phyloP scores from a whole-genome alignment of 1,284 basidiomycete species.

The Pholiota adiposa region DNA sequence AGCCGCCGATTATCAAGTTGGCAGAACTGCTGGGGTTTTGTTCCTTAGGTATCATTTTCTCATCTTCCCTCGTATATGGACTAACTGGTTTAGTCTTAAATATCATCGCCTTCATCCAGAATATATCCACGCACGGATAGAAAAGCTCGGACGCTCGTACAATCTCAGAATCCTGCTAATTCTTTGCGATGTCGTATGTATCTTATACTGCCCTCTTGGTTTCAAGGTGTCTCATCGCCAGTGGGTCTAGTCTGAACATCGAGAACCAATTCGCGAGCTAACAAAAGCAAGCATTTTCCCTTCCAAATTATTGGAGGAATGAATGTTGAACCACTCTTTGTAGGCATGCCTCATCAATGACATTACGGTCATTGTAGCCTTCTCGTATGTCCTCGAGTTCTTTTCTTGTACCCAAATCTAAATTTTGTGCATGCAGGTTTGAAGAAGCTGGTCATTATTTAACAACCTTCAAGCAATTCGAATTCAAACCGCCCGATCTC shows the following conservation, averaged over 20 bases:
- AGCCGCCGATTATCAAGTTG: constrained; percentile 93
- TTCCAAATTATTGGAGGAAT: not conserved
- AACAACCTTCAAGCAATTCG: constrained; percentile 90
- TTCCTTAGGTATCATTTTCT: constrained; percentile 73
- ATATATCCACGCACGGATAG: constrained; percentile 92
- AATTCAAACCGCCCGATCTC: constrained; percentile 90
- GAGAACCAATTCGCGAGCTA: constrained; percentile 88
- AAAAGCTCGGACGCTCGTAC: constrained; percentile 83
- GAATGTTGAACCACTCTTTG: not conserved
- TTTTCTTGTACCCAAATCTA: not conserved
- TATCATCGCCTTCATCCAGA: constrained; percentile 98
- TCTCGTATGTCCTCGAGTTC: constrained; percentile 67
- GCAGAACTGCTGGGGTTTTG: constrained; percentile 90
- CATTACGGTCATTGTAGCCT: constrained; percentile 90
- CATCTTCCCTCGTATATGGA: not conserved
- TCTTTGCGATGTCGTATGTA: constrained; percentile 87
- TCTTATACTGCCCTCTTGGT: constrained; percentile 11
- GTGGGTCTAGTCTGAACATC: constrained; percentile 86
- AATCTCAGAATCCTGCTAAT: constrained; percentile 89
- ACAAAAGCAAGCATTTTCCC: constrained; percentile 66
- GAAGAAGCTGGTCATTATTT: constrained; percentile 96
- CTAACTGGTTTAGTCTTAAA: constrained; percentile 65
- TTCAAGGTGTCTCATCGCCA: not conserved
- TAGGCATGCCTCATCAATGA: constrained; percentile 90
- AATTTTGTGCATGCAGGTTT: constrained; percentile 46